These are phyloP conservation scores for Populus hybrid DNA, from an alignment of 441 rosid species.

Conservation along the genomic window DNA sequence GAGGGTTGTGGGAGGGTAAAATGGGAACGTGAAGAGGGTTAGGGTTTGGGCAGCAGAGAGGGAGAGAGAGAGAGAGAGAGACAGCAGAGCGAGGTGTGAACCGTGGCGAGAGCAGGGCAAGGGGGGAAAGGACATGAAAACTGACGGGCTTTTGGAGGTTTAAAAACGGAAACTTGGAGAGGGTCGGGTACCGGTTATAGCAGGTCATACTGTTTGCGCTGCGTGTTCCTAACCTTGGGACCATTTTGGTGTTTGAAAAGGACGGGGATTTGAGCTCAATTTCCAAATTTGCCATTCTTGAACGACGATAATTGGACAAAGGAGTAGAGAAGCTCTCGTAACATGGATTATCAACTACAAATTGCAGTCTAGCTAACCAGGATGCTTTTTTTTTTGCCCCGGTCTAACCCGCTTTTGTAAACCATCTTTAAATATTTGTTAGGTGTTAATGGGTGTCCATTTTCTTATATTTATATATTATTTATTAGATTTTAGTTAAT, in stretches of 20 bases:
- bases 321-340: no score
- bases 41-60: constrained; percentile 14
- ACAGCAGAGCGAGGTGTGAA: not conserved
- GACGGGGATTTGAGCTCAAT: not conserved
- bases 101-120: not conserved
- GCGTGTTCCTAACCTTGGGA: constrained; percentile 26
- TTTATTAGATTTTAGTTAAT: no score
- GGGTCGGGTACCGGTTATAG: constrained; percentile 33
- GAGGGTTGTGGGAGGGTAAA: no score
- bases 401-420: no score
- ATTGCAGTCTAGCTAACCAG: not conserved
- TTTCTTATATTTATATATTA: no score
- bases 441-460: no score
- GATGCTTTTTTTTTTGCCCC: no score
- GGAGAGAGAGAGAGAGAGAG: not conserved
- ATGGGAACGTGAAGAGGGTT: constrained; percentile 3
- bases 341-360: not conserved
- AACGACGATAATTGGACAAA: not conserved
- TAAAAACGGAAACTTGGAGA: constrained; percentile 36
- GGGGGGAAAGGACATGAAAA: not conserved
- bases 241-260: constrained; percentile 16
- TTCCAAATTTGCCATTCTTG: constrained; percentile 28
- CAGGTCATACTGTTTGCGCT: constrained; percentile 24
- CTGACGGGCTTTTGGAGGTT: constrained; percentile 32
- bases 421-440: no score